Conservation (phyloP, 129 eudicot genomes). For the Glebionis coronaria region DNA sequence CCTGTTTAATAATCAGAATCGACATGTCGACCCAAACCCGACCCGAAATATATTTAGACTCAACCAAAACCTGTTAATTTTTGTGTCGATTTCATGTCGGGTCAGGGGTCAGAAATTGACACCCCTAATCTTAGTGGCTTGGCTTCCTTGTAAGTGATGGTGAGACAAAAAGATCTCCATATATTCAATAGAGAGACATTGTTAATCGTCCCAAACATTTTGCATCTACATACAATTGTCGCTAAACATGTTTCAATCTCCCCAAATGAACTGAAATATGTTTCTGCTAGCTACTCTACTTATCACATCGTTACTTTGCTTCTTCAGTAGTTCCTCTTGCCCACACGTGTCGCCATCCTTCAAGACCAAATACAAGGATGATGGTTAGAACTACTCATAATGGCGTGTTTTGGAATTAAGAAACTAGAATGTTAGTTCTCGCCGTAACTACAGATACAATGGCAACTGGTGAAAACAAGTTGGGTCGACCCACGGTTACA, state of each 20-base stretch:
- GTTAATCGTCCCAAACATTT: background rate
- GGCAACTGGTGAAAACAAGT: no score
- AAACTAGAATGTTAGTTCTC: background rate
- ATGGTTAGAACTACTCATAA: no score
- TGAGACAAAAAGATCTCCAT: no score
- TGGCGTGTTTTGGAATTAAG: background rate
- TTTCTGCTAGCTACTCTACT: conserved; percentile 80
- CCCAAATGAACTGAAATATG: conserved; percentile 82
- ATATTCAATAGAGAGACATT: background rate
- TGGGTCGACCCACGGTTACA: no score
- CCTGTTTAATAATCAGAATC: no score
- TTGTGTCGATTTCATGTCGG: no score
- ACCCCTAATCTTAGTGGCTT: no score
- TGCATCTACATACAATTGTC: conserved; percentile 1
- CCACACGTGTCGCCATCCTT: conserved; percentile 77
- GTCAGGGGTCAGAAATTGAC: no score
- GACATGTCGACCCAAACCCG: no score
- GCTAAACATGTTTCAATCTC: conserved; percentile 28
- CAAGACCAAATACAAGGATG: conserved; percentile 10
- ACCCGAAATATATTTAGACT: no score
- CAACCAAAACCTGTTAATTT: no score
- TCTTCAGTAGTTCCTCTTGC: conserved; percentile 86
- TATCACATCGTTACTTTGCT: conserved; percentile 52
- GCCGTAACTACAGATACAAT: background rate
- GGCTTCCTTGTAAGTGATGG: no score